A percentile compares a stretch with the other conserved stretches of the same genome.
Evolutionary conservation across 371 early-diverging fungal species (phyloP).

Genomic region (Syncephalastrum monosporum): DNA sequence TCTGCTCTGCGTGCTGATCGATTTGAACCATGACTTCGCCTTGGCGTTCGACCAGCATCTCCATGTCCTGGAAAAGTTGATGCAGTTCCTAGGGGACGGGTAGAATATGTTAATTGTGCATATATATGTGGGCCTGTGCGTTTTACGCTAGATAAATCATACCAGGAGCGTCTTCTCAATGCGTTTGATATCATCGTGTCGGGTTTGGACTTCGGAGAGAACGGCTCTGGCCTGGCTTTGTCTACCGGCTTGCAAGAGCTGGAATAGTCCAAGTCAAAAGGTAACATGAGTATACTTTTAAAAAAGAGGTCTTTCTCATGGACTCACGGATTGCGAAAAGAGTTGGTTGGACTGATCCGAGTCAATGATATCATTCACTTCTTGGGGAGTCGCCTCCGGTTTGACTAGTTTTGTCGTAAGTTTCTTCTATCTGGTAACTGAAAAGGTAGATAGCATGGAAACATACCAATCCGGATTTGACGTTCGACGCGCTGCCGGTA

Average conservation of each 20-base stretch:
- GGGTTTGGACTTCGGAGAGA: constrained; percentile 73
- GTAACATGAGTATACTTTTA: neutral
- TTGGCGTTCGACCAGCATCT: constrained; percentile 73
- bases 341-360: constrained; percentile 65
- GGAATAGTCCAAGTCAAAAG: neutral
- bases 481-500: constrained; percentile 82
- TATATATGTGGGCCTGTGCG: too few relatives aligned
- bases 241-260: constrained; percentile 69
- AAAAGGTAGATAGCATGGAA: too few relatives aligned
- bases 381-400: constrained; percentile 74
- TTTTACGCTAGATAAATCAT: neutral
- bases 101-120: too few relatives aligned
- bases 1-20: constrained; percentile 57
- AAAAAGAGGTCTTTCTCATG: neutral
- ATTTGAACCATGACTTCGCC: constrained; percentile 70
- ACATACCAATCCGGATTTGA: constrained; percentile 75
- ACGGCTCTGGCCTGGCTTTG: constrained; percentile 71
- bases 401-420: constrained; percentile 47
- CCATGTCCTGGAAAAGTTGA: constrained; percentile 60
- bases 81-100: constrained; percentile 10
- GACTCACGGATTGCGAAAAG: constrained; percentile 74
- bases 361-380: constrained; percentile 70
- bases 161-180: constrained; percentile 79
- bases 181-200: constrained; percentile 78
- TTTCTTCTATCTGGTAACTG: too few relatives aligned